Evolutionary conservation across 225 moss, liverwort and hornwort genomes (phyloP).

Genomic region (Pseudoscleropodium purum): DNA sequence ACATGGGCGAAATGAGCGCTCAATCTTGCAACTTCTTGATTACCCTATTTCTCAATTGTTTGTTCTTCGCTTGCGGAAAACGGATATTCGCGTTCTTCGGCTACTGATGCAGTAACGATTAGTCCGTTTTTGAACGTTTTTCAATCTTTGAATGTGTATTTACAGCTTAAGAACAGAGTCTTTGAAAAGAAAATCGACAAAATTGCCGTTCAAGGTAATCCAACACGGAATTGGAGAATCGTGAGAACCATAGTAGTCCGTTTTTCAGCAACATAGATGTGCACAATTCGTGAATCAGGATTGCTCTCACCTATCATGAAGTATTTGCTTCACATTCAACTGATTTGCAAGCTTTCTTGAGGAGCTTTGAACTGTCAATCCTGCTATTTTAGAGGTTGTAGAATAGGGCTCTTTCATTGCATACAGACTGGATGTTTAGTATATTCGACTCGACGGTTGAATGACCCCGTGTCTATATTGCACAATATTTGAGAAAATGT

Average conservation of each 20-base stretch:
- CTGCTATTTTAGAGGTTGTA: neutral
- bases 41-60: neutral
- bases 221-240: neutral
- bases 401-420: neutral
- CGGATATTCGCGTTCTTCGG: neutral
- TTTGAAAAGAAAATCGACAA: neutral
- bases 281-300: neutral
- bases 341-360: neutral
- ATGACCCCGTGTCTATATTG: neutral
- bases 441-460: neutral
- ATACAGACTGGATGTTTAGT: neutral
- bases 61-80: neutral
- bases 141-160: neutral
- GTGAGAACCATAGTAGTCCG: neutral
- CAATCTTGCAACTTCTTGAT: neutral
- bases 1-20: neutral
- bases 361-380: neutral
- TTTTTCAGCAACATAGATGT: neutral
- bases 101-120: neutral
- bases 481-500: neutral
- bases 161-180: neutral
- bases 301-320: neutral
- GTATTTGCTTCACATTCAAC: neutral
- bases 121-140: neutral
- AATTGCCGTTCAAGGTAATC: neutral